Base-by-base conservation (phyloP, 176 grass and related monocot species). In the Eragrostis curvula region DNA sequence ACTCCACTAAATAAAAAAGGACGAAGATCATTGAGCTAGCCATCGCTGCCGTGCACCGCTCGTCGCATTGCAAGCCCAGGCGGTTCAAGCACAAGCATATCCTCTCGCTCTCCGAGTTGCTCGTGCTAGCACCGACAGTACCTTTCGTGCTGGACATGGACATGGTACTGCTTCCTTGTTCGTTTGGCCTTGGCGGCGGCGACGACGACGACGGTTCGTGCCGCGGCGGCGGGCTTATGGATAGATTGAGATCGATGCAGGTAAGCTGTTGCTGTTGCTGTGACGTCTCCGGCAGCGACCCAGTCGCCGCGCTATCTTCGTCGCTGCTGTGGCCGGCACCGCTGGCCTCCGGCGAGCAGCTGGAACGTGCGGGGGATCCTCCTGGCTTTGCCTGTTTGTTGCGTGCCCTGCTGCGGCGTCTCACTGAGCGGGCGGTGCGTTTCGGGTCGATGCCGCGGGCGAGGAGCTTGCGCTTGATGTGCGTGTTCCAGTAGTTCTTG, bases 401-500 rank as follows among this genome's bases (percentile, higher is more conserved):
- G 28, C 27, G 10, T 32, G 59, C 1, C 28, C 9, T 12, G 65
- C 11, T 27, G 36, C 29, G 12, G 77, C 66, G 23, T 13, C 24
- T 61, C 58, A 10, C 58, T 87, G 64, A 89, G 65, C 11, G 77
- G 81, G 5, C 64, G 91, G 78, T 97, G 94, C 5, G 91, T 97
- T 84, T 71, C 2, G 94, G 91, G 82, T 97, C 94, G 82, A 97
- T 18, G 63, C 91, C 89, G 9, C 87, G 87, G 67, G 88, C 70
- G 30, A 88, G 23, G 40, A 97, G 91, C 81, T 93, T 97, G 63
- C 94, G 84, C 78, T 88, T 97, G 71, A 97, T 94, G 79, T 97
- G 87, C 23, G 94, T 97, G 84, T 94, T 97, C 94, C 94, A 97
- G 52, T 97, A 90, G 66, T 94, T 97, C 89, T 97, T 97, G 88